phyloP scores from a whole-genome alignment of 2,329 filamentous ascomycete species.

The Cladosporium sp. region DNA sequence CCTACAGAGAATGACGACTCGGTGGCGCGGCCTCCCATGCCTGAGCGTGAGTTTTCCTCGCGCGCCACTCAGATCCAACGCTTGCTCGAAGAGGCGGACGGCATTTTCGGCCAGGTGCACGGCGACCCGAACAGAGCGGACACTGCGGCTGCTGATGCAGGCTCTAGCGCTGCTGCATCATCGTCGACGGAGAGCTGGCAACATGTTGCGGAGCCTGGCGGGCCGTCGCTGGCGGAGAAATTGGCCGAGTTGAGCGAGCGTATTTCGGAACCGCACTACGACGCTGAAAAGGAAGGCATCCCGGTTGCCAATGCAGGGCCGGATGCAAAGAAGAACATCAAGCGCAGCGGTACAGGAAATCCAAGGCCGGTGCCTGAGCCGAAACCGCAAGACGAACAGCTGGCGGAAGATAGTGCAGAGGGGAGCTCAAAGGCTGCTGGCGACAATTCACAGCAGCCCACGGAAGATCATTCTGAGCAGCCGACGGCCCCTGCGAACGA shows the following conservation, averaged over 20 bases:
- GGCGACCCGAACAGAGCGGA: background rate
- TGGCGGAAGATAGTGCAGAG: slow-evolving; percentile 11
- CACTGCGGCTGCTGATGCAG: background rate
- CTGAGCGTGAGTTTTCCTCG: slow-evolving; percentile 39
- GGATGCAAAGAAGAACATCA: slow-evolving; percentile 30
- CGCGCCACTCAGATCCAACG: slow-evolving; percentile 44
- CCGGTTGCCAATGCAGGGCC: slow-evolving; percentile 31
- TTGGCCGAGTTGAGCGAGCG: background rate
- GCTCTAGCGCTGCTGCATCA: background rate
- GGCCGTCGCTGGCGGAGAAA: background rate
- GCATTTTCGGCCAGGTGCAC: slow-evolving; percentile 6
- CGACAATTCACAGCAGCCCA: slow-evolving; percentile 15
- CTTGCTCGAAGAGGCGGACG: slow-evolving; percentile 38
- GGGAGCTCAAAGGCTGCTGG: background rate
- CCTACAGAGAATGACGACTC: background rate
- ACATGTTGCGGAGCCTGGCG: background rate
- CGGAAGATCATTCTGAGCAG: slow-evolving; percentile 9
- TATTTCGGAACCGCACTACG: background rate
- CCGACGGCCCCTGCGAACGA: background rate
- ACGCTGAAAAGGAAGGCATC: slow-evolving; percentile 20
- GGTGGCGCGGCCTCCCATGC: slow-evolving; percentile 29
- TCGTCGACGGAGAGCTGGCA: slow-evolving; percentile 1
- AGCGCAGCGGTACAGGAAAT: slow-evolving; percentile 23
- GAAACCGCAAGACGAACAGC: background rate
- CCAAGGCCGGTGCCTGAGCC: slow-evolving; percentile 20